Percentiles rank a stretch among this genome's conserved stretches.
These are phyloP conservation scores for Suillus plorans DNA, from an alignment of 768 basidiomycete species.

Conservation along the genomic window DNA sequence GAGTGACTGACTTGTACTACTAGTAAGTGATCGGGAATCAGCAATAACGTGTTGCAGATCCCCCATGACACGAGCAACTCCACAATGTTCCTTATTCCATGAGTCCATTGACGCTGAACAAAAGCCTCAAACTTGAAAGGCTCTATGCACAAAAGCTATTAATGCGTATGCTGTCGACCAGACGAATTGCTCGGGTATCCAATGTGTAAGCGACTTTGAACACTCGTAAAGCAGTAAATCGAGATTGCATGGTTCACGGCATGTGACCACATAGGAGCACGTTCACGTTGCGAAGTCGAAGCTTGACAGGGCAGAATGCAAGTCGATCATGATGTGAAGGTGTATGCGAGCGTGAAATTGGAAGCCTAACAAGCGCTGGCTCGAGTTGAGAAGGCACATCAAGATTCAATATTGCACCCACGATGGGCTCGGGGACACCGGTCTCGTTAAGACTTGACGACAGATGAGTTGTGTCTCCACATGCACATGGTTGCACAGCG, in stretches of 20 bases:
- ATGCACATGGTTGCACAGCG: neutral
- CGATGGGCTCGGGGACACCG: neutral
- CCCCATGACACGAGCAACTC: neutral
- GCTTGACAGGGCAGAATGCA: neutral
- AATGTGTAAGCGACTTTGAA: neutral
- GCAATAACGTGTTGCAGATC: neutral
- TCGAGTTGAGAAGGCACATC: neutral
- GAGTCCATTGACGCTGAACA: neutral
- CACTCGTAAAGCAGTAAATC: neutral
- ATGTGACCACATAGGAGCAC: neutral
- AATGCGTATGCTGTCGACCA: neutral
- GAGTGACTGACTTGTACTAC: no score
- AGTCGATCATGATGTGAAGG: slow-evolving; percentile 5
- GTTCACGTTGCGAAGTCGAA: neutral
- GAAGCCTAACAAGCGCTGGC: slow-evolving; percentile 1
- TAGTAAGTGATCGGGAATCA: neutral
- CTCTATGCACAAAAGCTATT: neutral
- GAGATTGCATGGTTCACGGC: neutral
- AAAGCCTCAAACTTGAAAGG: neutral
- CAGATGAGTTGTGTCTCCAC: neutral
- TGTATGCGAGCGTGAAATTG: neutral
- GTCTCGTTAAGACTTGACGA: neutral
- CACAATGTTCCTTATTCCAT: neutral
- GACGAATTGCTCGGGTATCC: neutral
- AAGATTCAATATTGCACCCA: neutral